A percentile compares a stretch with the other conserved stretches of the same genome.
Conservation (phyloP, 176 grass and related monocot genomes). For the Oryza punctata region DNA sequence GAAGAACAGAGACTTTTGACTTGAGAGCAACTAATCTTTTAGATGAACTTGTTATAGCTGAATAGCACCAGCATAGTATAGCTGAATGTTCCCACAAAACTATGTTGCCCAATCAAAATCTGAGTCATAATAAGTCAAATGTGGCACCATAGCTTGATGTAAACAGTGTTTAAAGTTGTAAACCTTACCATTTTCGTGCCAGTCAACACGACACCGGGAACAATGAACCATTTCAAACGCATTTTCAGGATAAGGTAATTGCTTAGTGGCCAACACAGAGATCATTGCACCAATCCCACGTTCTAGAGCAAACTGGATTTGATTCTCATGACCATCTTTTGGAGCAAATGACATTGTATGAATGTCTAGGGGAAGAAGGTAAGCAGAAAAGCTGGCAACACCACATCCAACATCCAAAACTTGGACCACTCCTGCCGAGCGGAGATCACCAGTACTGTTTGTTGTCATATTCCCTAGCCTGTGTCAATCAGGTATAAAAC, state of each 20-base stretch:
- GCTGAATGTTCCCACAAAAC: slow-evolving; percentile 1
- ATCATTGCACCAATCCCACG: slow-evolving; percentile 94
- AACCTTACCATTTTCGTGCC: slow-evolving; percentile 91
- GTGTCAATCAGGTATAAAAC: slow-evolving; percentile 34
- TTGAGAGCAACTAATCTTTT: slow-evolving; percentile 5
- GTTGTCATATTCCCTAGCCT: slow-evolving; percentile 96
- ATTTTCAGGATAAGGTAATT: slow-evolving; percentile 74
- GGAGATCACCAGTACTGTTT: slow-evolving; percentile 79
- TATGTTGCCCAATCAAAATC: neutral
- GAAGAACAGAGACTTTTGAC: neutral
- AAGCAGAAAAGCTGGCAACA: slow-evolving; percentile 94
- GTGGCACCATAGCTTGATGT: neutral
- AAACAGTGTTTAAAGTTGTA: neutral
- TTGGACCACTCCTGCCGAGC: slow-evolving; percentile 81
- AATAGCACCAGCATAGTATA: slow-evolving; percentile 15
- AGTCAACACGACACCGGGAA: slow-evolving; percentile 93
- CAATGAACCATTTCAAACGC: slow-evolving; percentile 99
- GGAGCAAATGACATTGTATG: slow-evolving; percentile 96
- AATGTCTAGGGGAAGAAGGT: slow-evolving; percentile 81
- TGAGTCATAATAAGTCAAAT: neutral
- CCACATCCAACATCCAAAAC: slow-evolving; percentile 94
- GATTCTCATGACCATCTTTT: slow-evolving; percentile 97
- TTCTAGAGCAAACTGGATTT: slow-evolving; percentile 97
- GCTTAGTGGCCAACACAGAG: slow-evolving; percentile 86
- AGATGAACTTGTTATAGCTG: neutral